These are phyloP conservation scores for Prillingera fragicola DNA, from an alignment of 1,284 basidiomycete species.

Conservation along the genomic window DNA sequence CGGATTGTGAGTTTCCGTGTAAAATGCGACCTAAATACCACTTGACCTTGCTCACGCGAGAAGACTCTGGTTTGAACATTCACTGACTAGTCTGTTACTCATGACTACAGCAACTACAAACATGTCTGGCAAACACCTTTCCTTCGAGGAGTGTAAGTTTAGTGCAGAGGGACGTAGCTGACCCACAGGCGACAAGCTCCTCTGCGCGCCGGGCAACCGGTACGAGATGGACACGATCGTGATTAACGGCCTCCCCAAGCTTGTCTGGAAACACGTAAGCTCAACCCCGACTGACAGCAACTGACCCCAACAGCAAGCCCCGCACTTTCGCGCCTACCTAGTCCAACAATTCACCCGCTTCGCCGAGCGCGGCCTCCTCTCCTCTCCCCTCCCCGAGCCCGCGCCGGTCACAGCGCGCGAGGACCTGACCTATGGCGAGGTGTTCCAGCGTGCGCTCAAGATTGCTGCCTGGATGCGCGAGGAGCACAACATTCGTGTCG, in stretches of 20 bases:
- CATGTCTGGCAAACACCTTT: no score
- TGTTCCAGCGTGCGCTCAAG: conserved; percentile 32
- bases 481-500: conserved; percentile 25
- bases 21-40: no score
- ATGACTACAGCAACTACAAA: no score
- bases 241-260: conserved; percentile 23
- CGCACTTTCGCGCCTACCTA: conserved; percentile 7
- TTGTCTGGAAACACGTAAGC: conserved; percentile 42
- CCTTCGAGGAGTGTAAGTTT: no score
- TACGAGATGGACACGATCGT: conserved; percentile 37
- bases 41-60: no score
- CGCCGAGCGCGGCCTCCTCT: conserved; percentile 29
- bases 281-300: no score
- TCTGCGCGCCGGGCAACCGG: conserved; percentile 35
- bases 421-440: conserved; percentile 28
- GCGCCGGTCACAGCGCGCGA: conserved; percentile 4
- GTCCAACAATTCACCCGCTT: conserved; percentile 21
- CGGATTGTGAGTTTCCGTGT: no score
- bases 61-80: no score
- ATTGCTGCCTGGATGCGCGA: conserved; percentile 17
- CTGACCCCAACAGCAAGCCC: background rate
- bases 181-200: conserved; percentile 31
- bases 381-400: conserved; percentile 22
- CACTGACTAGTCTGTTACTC: no score
- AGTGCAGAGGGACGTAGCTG: no score